Evolutionary conservation across 176 grass and related monocot species (phyloP), one percentile per base, ranked within the genome.

Genomic region (Musa itinerans): DNA sequence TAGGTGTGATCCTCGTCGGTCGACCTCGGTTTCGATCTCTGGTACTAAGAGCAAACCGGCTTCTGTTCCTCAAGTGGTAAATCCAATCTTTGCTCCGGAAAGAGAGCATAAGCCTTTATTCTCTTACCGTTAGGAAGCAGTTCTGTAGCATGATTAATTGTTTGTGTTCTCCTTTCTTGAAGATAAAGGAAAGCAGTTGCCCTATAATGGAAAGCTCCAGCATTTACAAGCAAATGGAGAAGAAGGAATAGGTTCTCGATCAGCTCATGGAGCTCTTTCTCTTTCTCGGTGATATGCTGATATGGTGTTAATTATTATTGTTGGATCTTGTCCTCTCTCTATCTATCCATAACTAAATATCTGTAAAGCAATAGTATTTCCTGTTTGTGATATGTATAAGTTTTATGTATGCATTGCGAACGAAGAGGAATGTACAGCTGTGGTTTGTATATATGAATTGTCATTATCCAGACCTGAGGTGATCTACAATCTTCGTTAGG

Each of bases 71-170:
- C 48, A 19, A 50, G 68, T n/a, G 25, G 23, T 70, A 50, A 19
- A 73, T 53, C 79, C 82, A 77, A 78, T 88, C n/a, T 20, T 48
- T 89, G 3, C 62, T 25, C 23, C 1, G 4, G 34, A 43, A 43
- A 65, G 21, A 65, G 19, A 20, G 21, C 4, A 15, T 13, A 22
- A 27, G 25, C 2, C 57, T 61, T 19, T 17, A 1, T n/a, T 9
- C 57, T 43, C 16, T 4, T 61, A 61, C 16, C 14, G 20, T 20
- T 61, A 8, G 19, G 17, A 61, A n/a, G 19, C 7, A n/a, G n/a
- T n/a, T n/a, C 5, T 61, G 17, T 26, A 34, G 34, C 34, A 11
- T 49, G 1, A 21, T 19, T 69, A 48, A 50, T 70, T 9, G 20
- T 51, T 20, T 12, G 1, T 51, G 43, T 22, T 13, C 11, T 10